These are phyloP conservation scores for Penicillium nucicola DNA, from an alignment of 495 filamentous ascomycete genomes.

Conservation along the genomic window DNA sequence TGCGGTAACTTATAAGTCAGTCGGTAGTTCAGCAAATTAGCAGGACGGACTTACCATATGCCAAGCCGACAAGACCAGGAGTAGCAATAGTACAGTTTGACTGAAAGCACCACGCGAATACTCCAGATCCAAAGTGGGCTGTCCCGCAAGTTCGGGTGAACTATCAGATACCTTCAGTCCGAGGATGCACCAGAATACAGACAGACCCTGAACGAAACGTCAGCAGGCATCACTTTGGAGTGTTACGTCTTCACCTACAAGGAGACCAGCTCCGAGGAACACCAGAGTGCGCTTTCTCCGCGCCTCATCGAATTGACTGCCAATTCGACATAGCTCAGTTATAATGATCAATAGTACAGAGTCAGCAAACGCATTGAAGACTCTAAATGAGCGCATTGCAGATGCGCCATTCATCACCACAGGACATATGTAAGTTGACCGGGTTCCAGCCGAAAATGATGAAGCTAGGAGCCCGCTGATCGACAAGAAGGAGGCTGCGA, in stretches of 20 bases:
- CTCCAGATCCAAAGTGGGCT: conserved; percentile 27
- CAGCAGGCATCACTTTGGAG: not conserved
- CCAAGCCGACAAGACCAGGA: conserved; percentile 34
- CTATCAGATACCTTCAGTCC: conserved; percentile 19
- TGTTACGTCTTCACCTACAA: conserved; percentile 27
- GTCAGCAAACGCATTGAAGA: conserved; percentile 32
- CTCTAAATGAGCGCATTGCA: conserved; percentile 22
- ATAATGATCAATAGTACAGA: conserved; percentile 32
- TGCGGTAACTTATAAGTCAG: conserved; percentile 27
- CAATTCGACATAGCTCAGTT: conserved; percentile 24
- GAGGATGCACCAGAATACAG: conserved; percentile 28
- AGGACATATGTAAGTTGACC: conserved; percentile 49
- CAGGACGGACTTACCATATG: conserved; percentile 33
- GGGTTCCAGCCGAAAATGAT: conserved; percentile 23
- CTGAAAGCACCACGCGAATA: conserved; percentile 36
- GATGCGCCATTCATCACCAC: conserved; percentile 22
- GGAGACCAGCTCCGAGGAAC: conserved; percentile 32
- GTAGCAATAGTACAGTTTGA: conserved; percentile 28
- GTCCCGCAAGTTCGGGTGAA: conserved; percentile 24
- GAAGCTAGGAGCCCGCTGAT: conserved; percentile 26
- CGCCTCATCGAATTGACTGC: conserved; percentile 16
- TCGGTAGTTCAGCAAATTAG: not conserved
- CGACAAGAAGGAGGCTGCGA: conserved; percentile 32
- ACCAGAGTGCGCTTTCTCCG: conserved; percentile 26
- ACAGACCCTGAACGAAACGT: conserved; percentile 24